Base-by-base conservation (phyloP, 768 basidiomycete species). In the Amanita molliuscula region DNA sequence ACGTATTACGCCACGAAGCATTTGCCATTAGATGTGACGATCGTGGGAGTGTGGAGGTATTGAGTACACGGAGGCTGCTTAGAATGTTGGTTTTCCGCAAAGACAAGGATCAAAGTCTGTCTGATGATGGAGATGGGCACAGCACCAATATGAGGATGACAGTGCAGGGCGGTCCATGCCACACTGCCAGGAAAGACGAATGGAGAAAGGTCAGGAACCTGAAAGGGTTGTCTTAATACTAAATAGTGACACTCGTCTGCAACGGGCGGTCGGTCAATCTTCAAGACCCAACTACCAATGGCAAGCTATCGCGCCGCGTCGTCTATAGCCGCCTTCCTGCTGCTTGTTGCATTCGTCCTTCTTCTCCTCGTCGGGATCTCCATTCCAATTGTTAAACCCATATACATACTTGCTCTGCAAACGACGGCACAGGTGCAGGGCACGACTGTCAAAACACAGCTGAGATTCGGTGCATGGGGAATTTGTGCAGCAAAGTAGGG, bases 381-480 rank as follows among this genome's bases (percentile, higher is more conserved):
- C 4, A 63, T 84, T 31, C 78, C 88, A 1, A 84, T 92, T 65
- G 79, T 82, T 61, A 83, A 80, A 61, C 59, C 77, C 18, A 74
- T 88, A 25, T 84, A 81, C 61, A 66, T 88, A 23, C 65, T 88
- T 44, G 56, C 65, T 16, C 60, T 87, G 64, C 56, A 63, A 51
- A 63, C 74, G 38, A 64, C 61, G 0, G 41, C 58, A 6, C 53
- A 55, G 0, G 56, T 50, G 36, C 61, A 66, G 44, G 71, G 72
- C 2, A 79, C 81, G 9, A 71, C 71, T 53, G 63, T 79, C 10
- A 79, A 80, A 25, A 82, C 79, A 3, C 68, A 73, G 55, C 63
- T 89, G 8, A 73, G 78, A 31, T 84, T 90, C 53, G 90, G 90
- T 3, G 82, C 90, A 4, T 91, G 88, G 84, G 90, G 90, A 0